These are phyloP conservation scores for Eleusine coracana DNA, from an alignment of 176 grass and related monocot species.

Conservation along the genomic window DNA sequence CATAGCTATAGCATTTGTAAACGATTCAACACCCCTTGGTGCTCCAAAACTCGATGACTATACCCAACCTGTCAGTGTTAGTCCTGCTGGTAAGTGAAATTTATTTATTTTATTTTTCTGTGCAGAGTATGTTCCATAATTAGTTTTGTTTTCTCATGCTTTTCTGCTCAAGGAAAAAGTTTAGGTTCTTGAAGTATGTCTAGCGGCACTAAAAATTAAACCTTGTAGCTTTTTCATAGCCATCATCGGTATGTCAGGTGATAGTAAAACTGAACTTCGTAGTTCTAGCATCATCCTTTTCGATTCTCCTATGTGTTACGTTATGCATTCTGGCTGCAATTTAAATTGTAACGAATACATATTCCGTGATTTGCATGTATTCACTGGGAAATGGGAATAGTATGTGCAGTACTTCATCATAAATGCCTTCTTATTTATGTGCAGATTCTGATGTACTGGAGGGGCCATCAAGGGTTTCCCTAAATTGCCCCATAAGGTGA, in stretches of 20 bases:
- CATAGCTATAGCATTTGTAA: slow-evolving; percentile 75
- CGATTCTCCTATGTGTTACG: neutral
- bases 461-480: slow-evolving; percentile 88
- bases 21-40: slow-evolving; percentile 38
- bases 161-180: neutral
- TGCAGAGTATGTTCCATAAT: neutral
- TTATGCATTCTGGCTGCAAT: slow-evolving; percentile 18
- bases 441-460: slow-evolving; percentile 90
- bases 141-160: neutral
- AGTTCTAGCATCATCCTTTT: neutral
- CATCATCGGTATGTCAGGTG: neutral
- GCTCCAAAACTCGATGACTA: slow-evolving; percentile 66
- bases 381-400: neutral
- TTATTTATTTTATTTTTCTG: slow-evolving; percentile 7
- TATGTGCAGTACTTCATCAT: neutral
- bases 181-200: neutral
- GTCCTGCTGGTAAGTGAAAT: slow-evolving; percentile 60
- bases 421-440: neutral
- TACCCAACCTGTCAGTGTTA: slow-evolving; percentile 47
- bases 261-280: neutral
- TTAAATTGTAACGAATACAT: neutral
- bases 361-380: neutral
- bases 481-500: slow-evolving; percentile 99
- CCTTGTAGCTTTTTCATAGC: neutral
- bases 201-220: neutral